phyloP scores from a whole-genome alignment of 495 filamentous ascomycete genomes.

The Penicillium cataractarum region DNA sequence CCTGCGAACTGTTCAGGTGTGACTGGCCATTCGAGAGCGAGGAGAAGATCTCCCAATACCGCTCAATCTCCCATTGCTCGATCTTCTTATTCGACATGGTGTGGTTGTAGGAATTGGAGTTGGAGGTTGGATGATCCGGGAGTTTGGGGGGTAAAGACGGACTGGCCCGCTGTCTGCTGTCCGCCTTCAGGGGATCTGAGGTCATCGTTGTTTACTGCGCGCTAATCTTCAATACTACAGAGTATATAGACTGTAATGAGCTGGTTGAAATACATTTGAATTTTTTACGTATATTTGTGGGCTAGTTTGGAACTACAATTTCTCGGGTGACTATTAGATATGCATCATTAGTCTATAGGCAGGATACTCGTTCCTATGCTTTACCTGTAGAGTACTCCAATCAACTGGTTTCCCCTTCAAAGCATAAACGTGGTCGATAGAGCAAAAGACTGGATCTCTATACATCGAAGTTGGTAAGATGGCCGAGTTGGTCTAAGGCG shows the following conservation, averaged over 20 bases:
- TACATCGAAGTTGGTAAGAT: constrained; percentile 33
- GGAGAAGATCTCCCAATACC: constrained; percentile 99
- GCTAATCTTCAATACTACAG: neutral
- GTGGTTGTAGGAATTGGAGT: constrained; percentile 13
- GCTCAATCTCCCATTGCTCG: constrained; percentile 93
- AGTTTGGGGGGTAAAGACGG: constrained; percentile 19
- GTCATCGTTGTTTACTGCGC: constrained; percentile 15
- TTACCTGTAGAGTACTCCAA: neutral
- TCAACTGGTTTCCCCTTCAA: neutral
- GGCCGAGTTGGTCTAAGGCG: constrained; percentile 46
- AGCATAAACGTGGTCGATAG: neutral
- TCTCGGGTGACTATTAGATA: neutral
- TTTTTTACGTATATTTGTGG: neutral
- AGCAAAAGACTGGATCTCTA: neutral
- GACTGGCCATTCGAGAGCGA: constrained; percentile 77
- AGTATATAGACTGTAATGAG: neutral
- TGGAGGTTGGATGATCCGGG: constrained; percentile 17
- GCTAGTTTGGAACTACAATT: neutral
- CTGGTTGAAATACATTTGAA: neutral
- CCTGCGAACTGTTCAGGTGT: constrained; percentile 86
- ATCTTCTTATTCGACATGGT: constrained; percentile 80
- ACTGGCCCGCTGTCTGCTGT: constrained; percentile 15
- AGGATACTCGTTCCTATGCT: neutral
- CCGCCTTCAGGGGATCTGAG: constrained; percentile 16
- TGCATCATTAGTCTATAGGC: neutral